Conservation (phyloP, 1,284 basidiomycete species). For the Cryptococcus maquisensis region DNA sequence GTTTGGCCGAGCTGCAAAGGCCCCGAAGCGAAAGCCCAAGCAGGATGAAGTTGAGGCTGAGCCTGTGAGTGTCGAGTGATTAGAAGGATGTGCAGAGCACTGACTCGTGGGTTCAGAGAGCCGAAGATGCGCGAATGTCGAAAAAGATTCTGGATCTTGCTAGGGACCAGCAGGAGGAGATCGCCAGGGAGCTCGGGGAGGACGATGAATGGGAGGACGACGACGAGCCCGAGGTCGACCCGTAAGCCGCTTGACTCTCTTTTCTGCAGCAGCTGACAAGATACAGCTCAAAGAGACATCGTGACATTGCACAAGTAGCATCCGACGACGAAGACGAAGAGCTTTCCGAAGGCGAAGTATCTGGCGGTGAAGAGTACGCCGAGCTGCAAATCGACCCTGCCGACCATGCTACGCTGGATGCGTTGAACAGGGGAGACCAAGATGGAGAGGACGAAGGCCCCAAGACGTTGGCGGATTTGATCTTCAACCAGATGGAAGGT, state of each 20-base stretch:
- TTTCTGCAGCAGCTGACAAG: neutral
- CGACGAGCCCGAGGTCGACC: constrained; percentile 38
- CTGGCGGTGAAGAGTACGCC: constrained; percentile 53
- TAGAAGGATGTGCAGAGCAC: neutral
- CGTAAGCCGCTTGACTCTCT: constrained; percentile 14
- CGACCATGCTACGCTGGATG: constrained; percentile 78
- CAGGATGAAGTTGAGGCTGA: constrained; percentile 58
- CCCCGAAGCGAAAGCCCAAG: constrained; percentile 63
- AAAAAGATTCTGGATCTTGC: constrained; percentile 89
- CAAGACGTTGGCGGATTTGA: constrained; percentile 86
- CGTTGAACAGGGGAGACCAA: constrained; percentile 50
- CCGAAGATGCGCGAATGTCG: constrained; percentile 80
- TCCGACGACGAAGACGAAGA: constrained; percentile 42
- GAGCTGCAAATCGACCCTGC: constrained; percentile 72
- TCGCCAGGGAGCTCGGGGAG: constrained; percentile 57
- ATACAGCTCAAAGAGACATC: constrained; percentile 22
- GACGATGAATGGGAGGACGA: constrained; percentile 45
- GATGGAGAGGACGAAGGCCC: constrained; percentile 45
- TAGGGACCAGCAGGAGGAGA: constrained; percentile 86
- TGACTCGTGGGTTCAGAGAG: constrained; percentile 52
- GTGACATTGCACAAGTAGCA: constrained; percentile 16
- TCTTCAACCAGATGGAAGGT: constrained; percentile 82
- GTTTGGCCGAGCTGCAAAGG: constrained; percentile 64
- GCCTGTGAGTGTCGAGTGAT: constrained; percentile 38
- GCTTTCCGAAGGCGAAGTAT: constrained; percentile 41